phyloP scores from a whole-genome alignment of 2,329 filamentous ascomycete genomes.

The Nemania serpens region DNA sequence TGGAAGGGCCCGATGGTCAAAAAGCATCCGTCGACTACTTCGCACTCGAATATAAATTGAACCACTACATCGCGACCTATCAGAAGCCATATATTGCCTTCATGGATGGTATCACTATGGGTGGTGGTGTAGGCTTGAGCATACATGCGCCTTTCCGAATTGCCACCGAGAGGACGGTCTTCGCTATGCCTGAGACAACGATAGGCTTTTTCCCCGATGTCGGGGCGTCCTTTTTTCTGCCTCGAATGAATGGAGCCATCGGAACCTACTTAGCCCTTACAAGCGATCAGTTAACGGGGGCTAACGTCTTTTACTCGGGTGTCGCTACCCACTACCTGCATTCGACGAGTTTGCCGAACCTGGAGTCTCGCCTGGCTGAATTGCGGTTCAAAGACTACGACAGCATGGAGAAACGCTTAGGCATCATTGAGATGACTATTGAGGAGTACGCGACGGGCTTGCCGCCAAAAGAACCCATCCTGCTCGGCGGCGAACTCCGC shows the following conservation, averaged over 20 bases:
- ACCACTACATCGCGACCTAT: slow-evolving; percentile 95
- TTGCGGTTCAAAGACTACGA: slow-evolving; percentile 84
- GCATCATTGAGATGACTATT: slow-evolving; percentile 82
- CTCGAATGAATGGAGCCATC: slow-evolving; percentile 81
- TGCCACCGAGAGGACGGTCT: slow-evolving; percentile 91
- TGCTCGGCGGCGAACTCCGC: slow-evolving; percentile 71
- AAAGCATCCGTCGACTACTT: slow-evolving; percentile 83
- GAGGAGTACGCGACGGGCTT: slow-evolving; percentile 90
- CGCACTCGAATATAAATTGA: slow-evolving; percentile 90
- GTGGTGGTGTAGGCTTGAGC: slow-evolving; percentile 91
- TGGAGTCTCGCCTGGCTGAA: slow-evolving; percentile 87
- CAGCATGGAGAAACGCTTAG: slow-evolving; percentile 63
- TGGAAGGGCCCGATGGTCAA: slow-evolving; percentile 69
- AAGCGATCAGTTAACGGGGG: slow-evolving; percentile 79
- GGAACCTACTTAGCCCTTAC: slow-evolving; percentile 95
- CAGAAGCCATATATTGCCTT: slow-evolving; percentile 90
- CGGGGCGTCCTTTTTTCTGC: slow-evolving; percentile 93
- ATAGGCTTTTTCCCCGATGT: slow-evolving; percentile 99
- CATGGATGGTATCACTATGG: slow-evolving; percentile 99
- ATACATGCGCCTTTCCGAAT: slow-evolving; percentile 96
- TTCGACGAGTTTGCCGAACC: slow-evolving; percentile 79
- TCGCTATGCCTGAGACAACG: slow-evolving; percentile 98
- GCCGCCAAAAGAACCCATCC: slow-evolving; percentile 72
- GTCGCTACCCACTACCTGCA: slow-evolving; percentile 96
- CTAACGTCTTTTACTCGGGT: slow-evolving; percentile 86